Evolutionary conservation across 1,284 basidiomycete genomes (phyloP).

Genomic region (Naganishia cerealis): DNA sequence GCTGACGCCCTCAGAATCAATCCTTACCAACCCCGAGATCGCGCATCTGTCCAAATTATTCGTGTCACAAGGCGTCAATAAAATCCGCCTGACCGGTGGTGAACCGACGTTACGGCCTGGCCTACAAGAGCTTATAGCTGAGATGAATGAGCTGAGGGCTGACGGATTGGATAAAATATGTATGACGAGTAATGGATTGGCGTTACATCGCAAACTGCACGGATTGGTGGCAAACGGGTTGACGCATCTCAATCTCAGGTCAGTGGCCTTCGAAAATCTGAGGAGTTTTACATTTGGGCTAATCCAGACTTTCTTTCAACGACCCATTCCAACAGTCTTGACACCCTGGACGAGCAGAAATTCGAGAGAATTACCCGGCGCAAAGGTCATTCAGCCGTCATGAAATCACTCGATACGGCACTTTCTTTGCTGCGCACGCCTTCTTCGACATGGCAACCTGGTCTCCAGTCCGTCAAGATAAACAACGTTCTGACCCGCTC

Average conservation of each 20-base stretch:
- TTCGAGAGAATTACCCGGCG: slow-evolving; percentile 80
- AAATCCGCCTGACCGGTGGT: slow-evolving; percentile 83
- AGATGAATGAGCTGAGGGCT: slow-evolving; percentile 58
- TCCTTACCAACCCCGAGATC: slow-evolving; percentile 75
- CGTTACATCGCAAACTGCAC: slow-evolving; percentile 26
- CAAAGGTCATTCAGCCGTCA: slow-evolving; percentile 69
- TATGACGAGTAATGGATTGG: slow-evolving; percentile 35
- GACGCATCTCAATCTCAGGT: slow-evolving; percentile 35
- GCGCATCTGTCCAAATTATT: slow-evolving; percentile 73
- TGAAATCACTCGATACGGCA: slow-evolving; percentile 68
- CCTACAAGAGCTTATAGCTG: slow-evolving; percentile 70
- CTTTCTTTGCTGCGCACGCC: slow-evolving; percentile 49
- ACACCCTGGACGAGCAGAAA: slow-evolving; percentile 81
- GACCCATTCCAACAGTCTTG: slow-evolving; percentile 59
- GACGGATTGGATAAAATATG: slow-evolving; percentile 31
- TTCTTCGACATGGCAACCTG: slow-evolving; percentile 36
- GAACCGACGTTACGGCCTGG: slow-evolving; percentile 82
- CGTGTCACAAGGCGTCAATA: slow-evolving; percentile 76
- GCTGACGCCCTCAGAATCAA: slow-evolving; percentile 67
- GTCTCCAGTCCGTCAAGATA: slow-evolving; percentile 67
- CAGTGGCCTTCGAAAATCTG: background rate
- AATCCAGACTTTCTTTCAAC: background rate
- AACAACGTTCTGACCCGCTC: slow-evolving; percentile 80
- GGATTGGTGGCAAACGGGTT: slow-evolving; percentile 31
- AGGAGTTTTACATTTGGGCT: background rate